These are phyloP conservation scores for Helenozyma baotianmanensis DNA, from an alignment of 805 yeast genomes.

Conservation along the genomic window DNA sequence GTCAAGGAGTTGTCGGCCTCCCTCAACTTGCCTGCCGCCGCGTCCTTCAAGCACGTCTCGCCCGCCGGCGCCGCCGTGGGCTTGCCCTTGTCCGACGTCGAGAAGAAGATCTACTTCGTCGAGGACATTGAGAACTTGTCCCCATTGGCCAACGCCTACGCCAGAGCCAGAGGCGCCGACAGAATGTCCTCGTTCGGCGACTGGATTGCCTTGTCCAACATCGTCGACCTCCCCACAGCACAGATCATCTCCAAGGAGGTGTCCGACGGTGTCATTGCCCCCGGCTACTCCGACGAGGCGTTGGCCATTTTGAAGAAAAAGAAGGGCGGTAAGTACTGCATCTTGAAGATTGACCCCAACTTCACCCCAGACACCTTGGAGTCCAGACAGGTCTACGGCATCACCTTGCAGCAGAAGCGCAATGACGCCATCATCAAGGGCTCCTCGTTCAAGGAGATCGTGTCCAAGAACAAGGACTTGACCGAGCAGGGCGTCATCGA, in stretches of 20 bases:
- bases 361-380: conserved; percentile 77
- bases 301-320: conserved; percentile 81
- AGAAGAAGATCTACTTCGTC: conserved; percentile 94
- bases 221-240: conserved; percentile 95
- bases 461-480: conserved; percentile 78
- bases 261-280: conserved; percentile 98
- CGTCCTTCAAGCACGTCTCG: conserved; percentile 96
- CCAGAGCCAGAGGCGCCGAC: conserved; percentile 99
- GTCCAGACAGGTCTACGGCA: conserved; percentile 94
- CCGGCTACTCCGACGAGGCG: conserved; percentile 92
- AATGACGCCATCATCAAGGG: conserved; percentile 95
- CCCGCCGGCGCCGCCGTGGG: conserved; percentile 99
- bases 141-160: conserved; percentile 96
- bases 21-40: conserved; percentile 95
- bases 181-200: conserved; percentile 99
- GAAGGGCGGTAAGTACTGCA: conserved; percentile 96
- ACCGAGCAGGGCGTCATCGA: conserved; percentile 92
- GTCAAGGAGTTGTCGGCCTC: conserved; percentile 95
- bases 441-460: conserved; percentile 86
- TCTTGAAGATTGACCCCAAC: conserved; percentile 93
- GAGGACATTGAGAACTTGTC: conserved; percentile 91
- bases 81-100: conserved; percentile 82
- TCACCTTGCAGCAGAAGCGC: conserved; percentile 92
- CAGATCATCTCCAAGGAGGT: conserved; percentile 96
- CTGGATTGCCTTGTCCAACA: conserved; percentile 94